Evolutionary conservation across 495 filamentous ascomycete species (phyloP), one percentile per base, ranked within the genome.

Genomic region (Lophiostoma macrostomum): DNA sequence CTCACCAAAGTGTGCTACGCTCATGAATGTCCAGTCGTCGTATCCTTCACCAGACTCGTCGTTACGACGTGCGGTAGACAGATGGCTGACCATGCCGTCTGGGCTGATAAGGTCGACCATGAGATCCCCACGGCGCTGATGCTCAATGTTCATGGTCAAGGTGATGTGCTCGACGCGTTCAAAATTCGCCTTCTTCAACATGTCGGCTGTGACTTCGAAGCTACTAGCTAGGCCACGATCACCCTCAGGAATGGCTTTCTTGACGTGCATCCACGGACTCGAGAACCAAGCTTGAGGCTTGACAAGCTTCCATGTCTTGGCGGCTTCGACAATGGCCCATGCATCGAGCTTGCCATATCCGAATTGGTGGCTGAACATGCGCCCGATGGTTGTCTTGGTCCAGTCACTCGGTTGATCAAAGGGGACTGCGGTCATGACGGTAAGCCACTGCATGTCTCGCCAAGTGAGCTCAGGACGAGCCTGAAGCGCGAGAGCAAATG

Each of bases 11-110:
- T 98, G 94, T 62, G 83, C 90, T 40, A 98, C 94, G 51, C 82
- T 89, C 93, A 97, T 97, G 58, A 98, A 98, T 1, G 93, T 96
- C 93, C 93, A 98, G 72, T 98, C 89, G 30, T 82, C 74, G 64
- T 97, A 98, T n/a, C 93, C 93, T 31, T 67, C 68, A 1, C 68
- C 61, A 32, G 73, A 76, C 0, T 74, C 71, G 66, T 98, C 93
- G 19, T 73, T 61, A 23, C 72, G 73, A 46, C 93, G 82, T 1
- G 81, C 73, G 14, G 84, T 84, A 39, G 90, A 86, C 29, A 98
- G 80, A 60, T 96, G 84, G 67, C 87, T 94, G 49, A 91, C 71
- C 32, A 96, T 67, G 18, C 88, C 87, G 41, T 80, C 74, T 0
- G 93, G 93, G 51, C 88, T 93, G 61, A 88, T 83, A 28, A 98